Evolutionary conservation across 805 yeast species (phyloP).

Genomic region (Cyberlindnera amylophila): DNA sequence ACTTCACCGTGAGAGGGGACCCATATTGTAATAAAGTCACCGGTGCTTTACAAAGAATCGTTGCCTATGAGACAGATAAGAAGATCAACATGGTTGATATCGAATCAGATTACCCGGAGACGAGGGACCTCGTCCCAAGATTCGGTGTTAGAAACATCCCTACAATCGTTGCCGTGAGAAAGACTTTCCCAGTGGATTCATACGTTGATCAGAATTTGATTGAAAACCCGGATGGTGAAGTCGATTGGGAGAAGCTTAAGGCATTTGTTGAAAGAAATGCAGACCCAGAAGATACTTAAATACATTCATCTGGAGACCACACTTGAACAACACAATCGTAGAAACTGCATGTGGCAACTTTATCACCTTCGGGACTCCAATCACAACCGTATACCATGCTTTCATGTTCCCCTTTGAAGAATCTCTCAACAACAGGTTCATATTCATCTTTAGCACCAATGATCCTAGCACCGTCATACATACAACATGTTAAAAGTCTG

Average conservation of each 20-base stretch:
- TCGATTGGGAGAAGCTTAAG: slow-evolving; percentile 42
- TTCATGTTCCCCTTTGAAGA: slow-evolving; percentile 66
- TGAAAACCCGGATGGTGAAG: slow-evolving; percentile 30
- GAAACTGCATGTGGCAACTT: slow-evolving; percentile 81
- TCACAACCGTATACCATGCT: slow-evolving; percentile 97
- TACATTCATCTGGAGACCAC: slow-evolving; percentile 45
- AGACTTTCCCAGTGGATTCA: slow-evolving; percentile 52
- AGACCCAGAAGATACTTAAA: slow-evolving; percentile 24
- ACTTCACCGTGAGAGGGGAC: slow-evolving; percentile 70
- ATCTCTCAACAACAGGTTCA: slow-evolving; percentile 32
- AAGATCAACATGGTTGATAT: slow-evolving; percentile 64
- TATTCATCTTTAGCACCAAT: slow-evolving; percentile 34
- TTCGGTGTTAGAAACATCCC: slow-evolving; percentile 61
- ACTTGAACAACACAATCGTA: slow-evolving; percentile 79
- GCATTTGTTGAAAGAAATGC: slow-evolving; percentile 42
- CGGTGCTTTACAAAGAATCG: slow-evolving; percentile 51
- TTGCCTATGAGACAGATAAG: slow-evolving; percentile 45
- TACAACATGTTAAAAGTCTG: slow-evolving; percentile 75
- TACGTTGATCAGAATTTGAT: slow-evolving; percentile 28
- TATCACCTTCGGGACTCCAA: slow-evolving; percentile 53
- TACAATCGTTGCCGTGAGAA: slow-evolving; percentile 59
- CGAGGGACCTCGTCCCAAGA: slow-evolving; percentile 51
- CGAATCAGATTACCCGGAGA: slow-evolving; percentile 58
- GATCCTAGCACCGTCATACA: slow-evolving; percentile 92
- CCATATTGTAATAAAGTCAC: slow-evolving; percentile 59